phyloP scores from a whole-genome alignment of 768 basidiomycete genomes.

The Candolleomyces aberdarensis region DNA sequence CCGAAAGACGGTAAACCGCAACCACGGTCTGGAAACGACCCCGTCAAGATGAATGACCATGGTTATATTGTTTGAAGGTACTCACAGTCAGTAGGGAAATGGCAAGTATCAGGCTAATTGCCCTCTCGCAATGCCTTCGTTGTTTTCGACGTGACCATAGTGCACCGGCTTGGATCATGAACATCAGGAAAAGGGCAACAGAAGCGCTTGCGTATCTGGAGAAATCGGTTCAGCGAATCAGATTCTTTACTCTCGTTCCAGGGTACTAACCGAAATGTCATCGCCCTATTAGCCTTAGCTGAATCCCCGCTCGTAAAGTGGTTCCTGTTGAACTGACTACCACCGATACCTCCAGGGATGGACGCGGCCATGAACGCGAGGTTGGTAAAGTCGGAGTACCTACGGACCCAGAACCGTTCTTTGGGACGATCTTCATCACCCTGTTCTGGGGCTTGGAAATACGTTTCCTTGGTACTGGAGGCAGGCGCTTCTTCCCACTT shows the following conservation, averaged over 20 bases:
- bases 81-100: constrained; percentile 26
- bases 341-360: constrained; percentile 29
- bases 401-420: constrained; percentile 25
- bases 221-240: not conserved
- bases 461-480: not conserved
- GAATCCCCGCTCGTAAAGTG: constrained; percentile 14
- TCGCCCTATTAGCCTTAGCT: constrained; percentile 16
- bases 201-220: constrained; percentile 16
- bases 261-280: constrained; percentile 17
- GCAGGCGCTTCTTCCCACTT: constrained; percentile 6
- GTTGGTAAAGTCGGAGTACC: constrained; percentile 20
- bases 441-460: not conserved
- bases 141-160: constrained; percentile 1
- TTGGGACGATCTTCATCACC: constrained; percentile 21
- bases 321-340: constrained; percentile 14
- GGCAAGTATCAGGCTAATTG: constrained; percentile 17
- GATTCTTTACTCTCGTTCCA: not conserved
- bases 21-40: constrained; percentile 22
- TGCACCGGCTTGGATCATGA: not conserved
- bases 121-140: constrained; percentile 9
- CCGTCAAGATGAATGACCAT: not conserved
- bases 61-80: constrained; percentile 17
- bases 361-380: constrained; percentile 28
- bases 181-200: constrained; percentile 10
- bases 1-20: constrained; percentile 36